Evolutionary conservation across 345 rosid genomes (phyloP).

Genomic region (Garcia nutans): DNA sequence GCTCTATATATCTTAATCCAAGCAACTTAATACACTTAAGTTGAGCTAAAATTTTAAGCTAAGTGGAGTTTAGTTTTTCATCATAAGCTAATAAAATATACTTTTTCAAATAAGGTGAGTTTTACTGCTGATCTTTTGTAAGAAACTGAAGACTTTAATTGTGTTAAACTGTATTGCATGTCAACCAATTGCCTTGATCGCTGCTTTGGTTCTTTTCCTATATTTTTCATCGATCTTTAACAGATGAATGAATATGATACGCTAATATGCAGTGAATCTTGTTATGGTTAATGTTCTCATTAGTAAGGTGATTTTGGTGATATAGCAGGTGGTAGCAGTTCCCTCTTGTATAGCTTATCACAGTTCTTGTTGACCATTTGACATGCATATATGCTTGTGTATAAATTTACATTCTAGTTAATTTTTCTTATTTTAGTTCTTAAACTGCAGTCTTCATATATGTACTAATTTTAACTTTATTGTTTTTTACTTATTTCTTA

Average conservation of each 20-base stretch:
- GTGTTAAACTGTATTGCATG: neutral
- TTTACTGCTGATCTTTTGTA: neutral
- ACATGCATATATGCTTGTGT: neutral
- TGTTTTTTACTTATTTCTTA: conserved; percentile 5
- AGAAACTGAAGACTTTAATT: neutral
- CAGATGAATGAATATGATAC: neutral
- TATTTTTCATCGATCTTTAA: neutral
- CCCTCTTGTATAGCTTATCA: neutral
- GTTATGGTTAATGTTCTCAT: neutral
- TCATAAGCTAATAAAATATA: neutral
- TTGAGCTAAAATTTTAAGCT: no score
- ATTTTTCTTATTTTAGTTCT: conserved; percentile 2
- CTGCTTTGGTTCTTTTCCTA: neutral
- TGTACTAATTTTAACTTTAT: neutral
- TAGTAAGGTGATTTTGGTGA: neutral
- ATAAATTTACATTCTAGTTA: neutral
- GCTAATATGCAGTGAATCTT: neutral
- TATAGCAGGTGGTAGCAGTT: neutral
- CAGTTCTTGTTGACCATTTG: neutral
- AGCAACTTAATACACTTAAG: neutral
- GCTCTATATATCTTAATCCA: neutral
- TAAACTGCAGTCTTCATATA: neutral
- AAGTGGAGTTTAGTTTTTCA: neutral
- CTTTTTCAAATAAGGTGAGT: neutral
- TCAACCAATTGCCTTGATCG: neutral